These are phyloP conservation scores for Rubus idaeus DNA, from an alignment of 306 rosid genomes.

Conservation along the genomic window DNA sequence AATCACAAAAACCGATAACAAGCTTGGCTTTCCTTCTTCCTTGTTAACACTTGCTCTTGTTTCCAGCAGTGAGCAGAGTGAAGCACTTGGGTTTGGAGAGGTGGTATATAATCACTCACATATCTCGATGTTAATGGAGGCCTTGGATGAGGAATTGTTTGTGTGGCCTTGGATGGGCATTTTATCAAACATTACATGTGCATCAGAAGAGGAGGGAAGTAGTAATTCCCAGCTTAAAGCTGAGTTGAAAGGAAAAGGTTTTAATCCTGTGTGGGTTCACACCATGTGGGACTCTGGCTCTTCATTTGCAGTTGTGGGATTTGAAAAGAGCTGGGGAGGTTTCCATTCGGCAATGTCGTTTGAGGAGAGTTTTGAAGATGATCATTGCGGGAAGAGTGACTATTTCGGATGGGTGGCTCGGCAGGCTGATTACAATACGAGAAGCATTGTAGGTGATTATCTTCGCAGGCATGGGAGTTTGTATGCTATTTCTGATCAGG, in stretches of 20 bases:
- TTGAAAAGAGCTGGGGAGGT: constrained; percentile 62
- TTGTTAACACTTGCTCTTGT: neutral
- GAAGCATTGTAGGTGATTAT: constrained; percentile 29
- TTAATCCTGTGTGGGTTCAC: constrained; percentile 58
- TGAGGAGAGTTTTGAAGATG: constrained; percentile 51
- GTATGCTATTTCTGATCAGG: constrained; percentile 31
- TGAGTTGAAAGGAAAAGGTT: constrained; percentile 51
- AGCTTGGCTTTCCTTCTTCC: no score
- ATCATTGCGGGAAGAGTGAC: constrained; percentile 53
- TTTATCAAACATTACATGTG: constrained; percentile 8
- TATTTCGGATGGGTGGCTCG: constrained; percentile 58
- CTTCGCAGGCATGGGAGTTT: constrained; percentile 41
- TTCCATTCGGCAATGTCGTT: constrained; percentile 58
- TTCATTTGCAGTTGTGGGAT: constrained; percentile 60
- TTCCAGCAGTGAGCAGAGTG: constrained; percentile 13
- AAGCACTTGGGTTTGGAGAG: constrained; percentile 55
- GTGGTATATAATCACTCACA: constrained; percentile 32
- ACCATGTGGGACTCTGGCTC: constrained; percentile 53
- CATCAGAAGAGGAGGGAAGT: constrained; percentile 37
- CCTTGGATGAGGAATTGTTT: constrained; percentile 40
- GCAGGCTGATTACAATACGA: constrained; percentile 32
- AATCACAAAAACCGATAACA: no score
- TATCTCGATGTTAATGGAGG: constrained; percentile 24
- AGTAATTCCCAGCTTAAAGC: constrained; percentile 31
- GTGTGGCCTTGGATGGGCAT: constrained; percentile 70